Base-by-base conservation (phyloP, 495 filamentous ascomycete genomes). In the Cladorrhinum samala region DNA sequence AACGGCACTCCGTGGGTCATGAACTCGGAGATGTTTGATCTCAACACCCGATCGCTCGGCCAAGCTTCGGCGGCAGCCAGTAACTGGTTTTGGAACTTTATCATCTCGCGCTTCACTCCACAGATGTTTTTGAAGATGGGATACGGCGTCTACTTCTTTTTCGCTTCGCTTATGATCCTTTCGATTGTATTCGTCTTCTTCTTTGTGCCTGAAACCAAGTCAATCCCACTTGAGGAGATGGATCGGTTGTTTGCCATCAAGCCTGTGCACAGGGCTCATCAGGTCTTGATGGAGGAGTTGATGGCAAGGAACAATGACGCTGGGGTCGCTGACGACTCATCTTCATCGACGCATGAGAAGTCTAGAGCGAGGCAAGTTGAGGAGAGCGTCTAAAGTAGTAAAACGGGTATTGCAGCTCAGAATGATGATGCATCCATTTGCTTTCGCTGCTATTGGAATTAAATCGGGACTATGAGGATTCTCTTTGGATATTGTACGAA, bases 21-120 rank as follows among this genome's bases (percentile, higher is more conserved):
- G 54, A 83, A 83, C 69, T 78, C 79, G 27, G 82, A 83, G 68
- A 80, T 82, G 71, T 81, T 81, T 58, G 77, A 79, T 60, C 77
- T 79, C 54, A 83, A 79, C 63, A 77, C 82, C 25, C 78, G 82
- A 44, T 81, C 81, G 2, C 75, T 88, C 18, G 84, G 82, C 9
- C 84, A 87, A 70, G 84, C 84, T 20, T 83, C 74, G 30, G 83
- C 84, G 1, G 81, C 84, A 13, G 80, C 79, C 18, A 83, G 79
- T 58, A 87, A 88, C 71, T 88, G 85, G 85, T 77, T 88, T 46
- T 86, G 79, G 77, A 87, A 88, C 71, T 89, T 88, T 70, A 77
- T 88, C 58, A 73, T 89, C 56, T 79, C 77, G 1, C 77, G 85
- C 23, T 88, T 86, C 68, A 88, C 85, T 3, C 83, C 83, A 18